Conservation (phyloP, 1,284 basidiomycete genomes). For the Xerocomus amazonicus region DNA sequence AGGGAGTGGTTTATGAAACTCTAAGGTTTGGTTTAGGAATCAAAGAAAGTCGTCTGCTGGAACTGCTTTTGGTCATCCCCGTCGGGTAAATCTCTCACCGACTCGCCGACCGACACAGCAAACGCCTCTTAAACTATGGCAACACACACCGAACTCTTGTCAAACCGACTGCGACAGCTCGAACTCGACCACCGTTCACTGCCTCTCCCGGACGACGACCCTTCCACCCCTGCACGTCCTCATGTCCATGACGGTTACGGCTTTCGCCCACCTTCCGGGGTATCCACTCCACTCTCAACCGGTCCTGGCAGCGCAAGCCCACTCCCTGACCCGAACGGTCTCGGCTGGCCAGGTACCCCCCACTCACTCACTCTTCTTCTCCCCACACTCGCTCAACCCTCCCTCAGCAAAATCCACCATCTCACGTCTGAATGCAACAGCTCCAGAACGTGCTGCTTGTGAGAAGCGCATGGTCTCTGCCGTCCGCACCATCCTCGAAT, state of each 20-base stretch:
- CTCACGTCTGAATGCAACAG: slow-evolving; percentile 76
- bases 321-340: slow-evolving; percentile 81
- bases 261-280: slow-evolving; percentile 67
- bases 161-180: slow-evolving; percentile 24
- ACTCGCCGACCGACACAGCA: no score
- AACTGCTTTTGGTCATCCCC: background rate
- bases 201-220: no score
- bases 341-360: slow-evolving; percentile 88
- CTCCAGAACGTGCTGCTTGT: slow-evolving; percentile 66
- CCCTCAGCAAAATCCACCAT: slow-evolving; percentile 84
- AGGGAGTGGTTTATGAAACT: slow-evolving; percentile 33
- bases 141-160: slow-evolving; percentile 20
- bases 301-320: slow-evolving; percentile 33
- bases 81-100: background rate
- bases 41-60: no score
- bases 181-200: slow-evolving; percentile 3
- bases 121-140: background rate
- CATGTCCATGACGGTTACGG: slow-evolving; percentile 73
- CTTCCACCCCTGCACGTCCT: slow-evolving; percentile 15
- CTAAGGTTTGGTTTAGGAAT: slow-evolving; percentile 32
- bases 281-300: slow-evolving; percentile 55
- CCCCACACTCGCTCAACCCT: slow-evolving; percentile 2
- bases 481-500: slow-evolving; percentile 91
- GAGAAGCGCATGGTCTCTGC: slow-evolving; percentile 81
- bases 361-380: background rate